Evolutionary conservation across 208 protist species (phyloP).

Genomic region (Novymonas esmeraldas): DNA sequence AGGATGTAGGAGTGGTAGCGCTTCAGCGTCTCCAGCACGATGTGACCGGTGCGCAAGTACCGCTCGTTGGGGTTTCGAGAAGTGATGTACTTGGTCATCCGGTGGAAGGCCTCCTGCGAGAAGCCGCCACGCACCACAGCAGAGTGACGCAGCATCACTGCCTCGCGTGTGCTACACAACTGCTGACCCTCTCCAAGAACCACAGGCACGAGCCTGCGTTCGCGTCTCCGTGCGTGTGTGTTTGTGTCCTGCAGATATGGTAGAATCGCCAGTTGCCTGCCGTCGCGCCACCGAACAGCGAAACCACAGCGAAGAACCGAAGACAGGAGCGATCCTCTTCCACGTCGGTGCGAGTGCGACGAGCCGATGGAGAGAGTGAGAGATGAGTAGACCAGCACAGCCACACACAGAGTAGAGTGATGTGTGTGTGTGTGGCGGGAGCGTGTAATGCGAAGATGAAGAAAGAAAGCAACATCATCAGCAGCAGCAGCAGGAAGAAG

Average conservation of each 20-base stretch:
- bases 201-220: too few species aligned
- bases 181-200: too few species aligned
- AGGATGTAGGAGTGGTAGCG: constrained; percentile 84
- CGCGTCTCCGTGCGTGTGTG: neutral
- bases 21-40: constrained; percentile 82
- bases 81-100: constrained; percentile 88
- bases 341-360: neutral
- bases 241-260: too few species aligned
- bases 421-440: too few species aligned
- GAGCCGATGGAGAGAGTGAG: neutral
- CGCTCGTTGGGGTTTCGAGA: constrained; percentile 88
- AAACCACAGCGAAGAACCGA: neutral
- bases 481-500: too few species aligned
- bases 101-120: constrained; percentile 84
- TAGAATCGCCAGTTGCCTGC: too few species aligned
- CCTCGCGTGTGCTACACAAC: too few species aligned
- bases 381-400: too few species aligned
- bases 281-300: neutral
- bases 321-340: neutral
- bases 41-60: constrained; percentile 81
- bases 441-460: neutral
- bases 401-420: too few species aligned
- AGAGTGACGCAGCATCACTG: constrained; percentile 39
- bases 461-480: too few species aligned
- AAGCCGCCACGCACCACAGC: constrained; percentile 40